Percentiles rank a stretch among this genome's conserved stretches.
Conservation (phyloP, 768 basidiomycete species). For the Lyophyllum decastes region DNA sequence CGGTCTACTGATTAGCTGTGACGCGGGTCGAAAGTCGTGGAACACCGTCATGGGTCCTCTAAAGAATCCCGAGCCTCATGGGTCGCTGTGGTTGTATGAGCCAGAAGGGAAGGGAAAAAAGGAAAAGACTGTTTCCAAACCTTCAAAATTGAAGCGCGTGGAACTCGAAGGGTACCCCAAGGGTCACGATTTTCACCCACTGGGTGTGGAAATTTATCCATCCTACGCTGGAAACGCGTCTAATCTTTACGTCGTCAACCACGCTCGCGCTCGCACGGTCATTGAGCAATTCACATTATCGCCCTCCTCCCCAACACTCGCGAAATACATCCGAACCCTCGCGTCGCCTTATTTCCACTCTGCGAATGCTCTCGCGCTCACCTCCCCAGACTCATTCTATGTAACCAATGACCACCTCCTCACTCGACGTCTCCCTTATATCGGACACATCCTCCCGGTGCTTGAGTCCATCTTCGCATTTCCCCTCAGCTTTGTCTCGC, state of each 20-base stretch:
- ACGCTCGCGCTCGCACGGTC: slow-evolving; percentile 58
- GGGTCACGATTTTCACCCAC: slow-evolving; percentile 68
- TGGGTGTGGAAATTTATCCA: slow-evolving; percentile 63
- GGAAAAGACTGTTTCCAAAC: slow-evolving; percentile 9
- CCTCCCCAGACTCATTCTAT: slow-evolving; percentile 69
- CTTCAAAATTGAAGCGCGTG: slow-evolving; percentile 37
- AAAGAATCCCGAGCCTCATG: slow-evolving; percentile 54
- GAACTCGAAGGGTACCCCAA: slow-evolving; percentile 53
- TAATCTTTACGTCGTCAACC: slow-evolving; percentile 69
- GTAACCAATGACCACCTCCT: slow-evolving; percentile 73
- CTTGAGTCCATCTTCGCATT: slow-evolving; percentile 57
- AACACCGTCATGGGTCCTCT: slow-evolving; percentile 81
- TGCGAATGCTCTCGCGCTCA: slow-evolving; percentile 67
- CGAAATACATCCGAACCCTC: slow-evolving; percentile 62
- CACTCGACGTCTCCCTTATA: slow-evolving; percentile 57
- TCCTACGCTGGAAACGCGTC: slow-evolving; percentile 49
- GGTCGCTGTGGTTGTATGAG: slow-evolving; percentile 60
- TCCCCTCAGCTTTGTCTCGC: slow-evolving; percentile 61
- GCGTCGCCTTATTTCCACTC: slow-evolving; percentile 58
- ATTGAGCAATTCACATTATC: slow-evolving; percentile 69
- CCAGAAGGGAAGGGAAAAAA: slow-evolving; percentile 17
- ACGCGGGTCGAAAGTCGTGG: slow-evolving; percentile 60
- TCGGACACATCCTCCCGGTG: slow-evolving; percentile 54
- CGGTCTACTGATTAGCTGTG: slow-evolving; percentile 51
- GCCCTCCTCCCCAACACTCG: slow-evolving; percentile 41